These are phyloP conservation scores for Phytophthora foliorum DNA, from an alignment of 352 stramenopile genomes.

Conservation along the genomic window DNA sequence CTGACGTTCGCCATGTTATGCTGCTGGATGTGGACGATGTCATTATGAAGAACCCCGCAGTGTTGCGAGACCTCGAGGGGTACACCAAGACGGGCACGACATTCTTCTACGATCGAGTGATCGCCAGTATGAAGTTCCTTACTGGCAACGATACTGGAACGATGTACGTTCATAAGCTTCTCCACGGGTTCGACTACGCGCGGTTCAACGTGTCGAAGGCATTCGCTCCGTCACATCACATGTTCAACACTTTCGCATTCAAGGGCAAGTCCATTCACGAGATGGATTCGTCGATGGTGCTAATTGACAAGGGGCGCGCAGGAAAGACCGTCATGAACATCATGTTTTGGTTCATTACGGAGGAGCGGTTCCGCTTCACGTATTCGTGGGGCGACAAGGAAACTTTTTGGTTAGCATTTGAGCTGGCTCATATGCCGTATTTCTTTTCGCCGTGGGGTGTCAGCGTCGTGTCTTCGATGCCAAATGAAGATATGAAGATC, in stretches of 20 bases:
- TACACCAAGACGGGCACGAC: slow-evolving; percentile 59
- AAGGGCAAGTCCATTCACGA: slow-evolving; percentile 58
- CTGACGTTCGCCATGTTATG: slow-evolving; percentile 44
- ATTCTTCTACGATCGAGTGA: slow-evolving; percentile 77
- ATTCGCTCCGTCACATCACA: slow-evolving; percentile 42
- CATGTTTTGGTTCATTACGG: slow-evolving; percentile 43
- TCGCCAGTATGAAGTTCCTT: slow-evolving; percentile 47
- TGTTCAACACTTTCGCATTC: slow-evolving; percentile 57
- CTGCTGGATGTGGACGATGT: slow-evolving; percentile 66
- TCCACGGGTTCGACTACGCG: slow-evolving; percentile 59
- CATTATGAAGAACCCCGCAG: slow-evolving; percentile 52
- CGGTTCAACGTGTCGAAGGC: slow-evolving; percentile 40
- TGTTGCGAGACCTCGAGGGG: slow-evolving; percentile 42
- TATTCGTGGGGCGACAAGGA: slow-evolving; percentile 58
- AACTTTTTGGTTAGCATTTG: slow-evolving; percentile 53
- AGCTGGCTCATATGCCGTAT: slow-evolving; percentile 44
- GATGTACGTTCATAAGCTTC: slow-evolving; percentile 47
- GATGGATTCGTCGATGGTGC: slow-evolving; percentile 74
- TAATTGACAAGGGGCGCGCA: slow-evolving; percentile 52
- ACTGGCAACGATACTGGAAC: slow-evolving; percentile 42
- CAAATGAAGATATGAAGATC: slow-evolving; percentile 41
- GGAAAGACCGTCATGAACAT: slow-evolving; percentile 44
- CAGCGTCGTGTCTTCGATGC: slow-evolving; percentile 41
- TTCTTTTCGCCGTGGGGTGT: slow-evolving; percentile 53
- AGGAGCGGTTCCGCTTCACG: slow-evolving; percentile 42